Conservation (phyloP, 768 basidiomycete species). For the Amanita pseudoporphyria region DNA sequence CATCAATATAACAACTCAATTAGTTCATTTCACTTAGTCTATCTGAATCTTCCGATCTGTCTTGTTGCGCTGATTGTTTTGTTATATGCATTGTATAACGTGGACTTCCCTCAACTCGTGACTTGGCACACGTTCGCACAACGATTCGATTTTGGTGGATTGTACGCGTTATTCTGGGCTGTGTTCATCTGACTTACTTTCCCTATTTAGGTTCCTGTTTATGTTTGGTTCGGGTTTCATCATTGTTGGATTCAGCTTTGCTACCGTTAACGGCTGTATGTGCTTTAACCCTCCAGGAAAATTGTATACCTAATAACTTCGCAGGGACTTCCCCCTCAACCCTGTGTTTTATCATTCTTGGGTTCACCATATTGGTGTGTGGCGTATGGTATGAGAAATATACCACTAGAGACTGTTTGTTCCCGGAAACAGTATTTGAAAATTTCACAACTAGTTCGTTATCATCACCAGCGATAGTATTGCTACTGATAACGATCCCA, state of each 20-base stretch:
- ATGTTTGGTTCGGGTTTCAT: constrained; percentile 67
- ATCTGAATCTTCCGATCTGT: constrained; percentile 74
- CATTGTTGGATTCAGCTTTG: constrained; percentile 75
- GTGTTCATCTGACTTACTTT: background rate
- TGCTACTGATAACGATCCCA: constrained; percentile 19
- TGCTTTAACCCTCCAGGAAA: constrained; percentile 8
- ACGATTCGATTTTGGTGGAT: constrained; percentile 68
- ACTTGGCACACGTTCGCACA: constrained; percentile 46
- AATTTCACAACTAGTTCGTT: constrained; percentile 37
- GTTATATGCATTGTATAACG: constrained; percentile 46
- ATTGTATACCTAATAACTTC: constrained; percentile 11
- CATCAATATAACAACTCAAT: constrained; percentile 3
- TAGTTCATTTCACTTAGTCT: constrained; percentile 41
- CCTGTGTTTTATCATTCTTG: constrained; percentile 47
- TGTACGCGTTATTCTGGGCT: constrained; percentile 42
- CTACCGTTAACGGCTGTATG: constrained; percentile 61
- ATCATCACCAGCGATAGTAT: constrained; percentile 2
- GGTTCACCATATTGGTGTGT: constrained; percentile 40
- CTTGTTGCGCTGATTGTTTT: constrained; percentile 49
- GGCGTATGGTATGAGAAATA: constrained; percentile 62
- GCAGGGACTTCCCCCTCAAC: constrained; percentile 60
- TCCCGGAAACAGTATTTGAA: constrained; percentile 55
- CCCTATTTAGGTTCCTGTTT: constrained; percentile 47
- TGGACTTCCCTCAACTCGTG: constrained; percentile 36
- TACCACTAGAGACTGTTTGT: constrained; percentile 62